Percentiles rank a stretch among this genome's conserved stretches.
phyloP scores from a whole-genome alignment of 192 early-diverging fungal genomes.

The Coemansia furcata region DNA sequence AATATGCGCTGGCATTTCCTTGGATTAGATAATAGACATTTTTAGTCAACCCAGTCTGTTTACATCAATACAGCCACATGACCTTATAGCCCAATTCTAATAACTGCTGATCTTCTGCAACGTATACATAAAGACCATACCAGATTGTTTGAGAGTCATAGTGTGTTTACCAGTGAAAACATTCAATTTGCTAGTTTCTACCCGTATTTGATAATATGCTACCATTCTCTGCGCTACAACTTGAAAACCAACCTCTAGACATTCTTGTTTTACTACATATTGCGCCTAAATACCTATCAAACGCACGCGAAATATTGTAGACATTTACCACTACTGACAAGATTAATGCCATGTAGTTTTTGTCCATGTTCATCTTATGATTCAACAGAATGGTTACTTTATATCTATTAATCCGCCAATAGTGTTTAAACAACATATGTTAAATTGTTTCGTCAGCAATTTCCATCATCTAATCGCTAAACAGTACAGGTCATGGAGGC shows the following conservation, averaged over 20 bases:
- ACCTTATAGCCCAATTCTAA: neutral
- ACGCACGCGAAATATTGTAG: too few species aligned
- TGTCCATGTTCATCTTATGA: neutral
- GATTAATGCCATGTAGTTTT: too few species aligned
- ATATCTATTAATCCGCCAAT: neutral
- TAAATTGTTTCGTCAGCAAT: neutral
- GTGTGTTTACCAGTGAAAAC: too few species aligned
- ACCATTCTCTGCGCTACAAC: too few species aligned
- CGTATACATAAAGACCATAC: neutral
- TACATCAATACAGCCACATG: neutral
- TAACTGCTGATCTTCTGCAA: neutral
- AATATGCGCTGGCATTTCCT: neutral
- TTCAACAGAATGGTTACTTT: neutral
- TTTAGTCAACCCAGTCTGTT: neutral
- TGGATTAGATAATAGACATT: neutral
- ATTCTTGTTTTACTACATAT: too few species aligned
- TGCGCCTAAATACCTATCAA: too few species aligned
- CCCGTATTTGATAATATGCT: too few species aligned
- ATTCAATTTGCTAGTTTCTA: too few species aligned
- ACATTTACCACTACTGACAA: too few species aligned
- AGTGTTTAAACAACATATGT: neutral
- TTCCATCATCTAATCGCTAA: neutral
- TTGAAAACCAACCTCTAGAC: too few species aligned
- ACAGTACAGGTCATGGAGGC: neutral
- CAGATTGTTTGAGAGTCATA: too few species aligned